Evolutionary conservation across 2,329 filamentous ascomycete species (phyloP), one percentile per base, ranked within the genome.

Genomic region (Coniosporium tulheliwenetii): DNA sequence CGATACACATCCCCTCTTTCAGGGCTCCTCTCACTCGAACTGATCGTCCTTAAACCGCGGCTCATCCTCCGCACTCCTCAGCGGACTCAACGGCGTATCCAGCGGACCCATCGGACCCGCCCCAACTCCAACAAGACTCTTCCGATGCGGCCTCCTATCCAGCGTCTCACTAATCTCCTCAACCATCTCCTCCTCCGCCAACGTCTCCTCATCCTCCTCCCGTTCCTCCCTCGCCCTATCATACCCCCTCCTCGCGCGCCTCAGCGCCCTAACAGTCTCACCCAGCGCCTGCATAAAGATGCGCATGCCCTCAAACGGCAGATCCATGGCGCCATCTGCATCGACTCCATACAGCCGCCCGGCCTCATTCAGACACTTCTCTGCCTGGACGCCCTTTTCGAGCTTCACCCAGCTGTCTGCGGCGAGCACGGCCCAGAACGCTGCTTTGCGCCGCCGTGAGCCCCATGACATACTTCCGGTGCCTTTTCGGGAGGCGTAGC

Each of bases 351-450:
- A 78, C 1, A 76, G 56, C 9, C 60, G 57, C 37, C 69, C 59
- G 0, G 84, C 84, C 47, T 81, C 76, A 38, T 82, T 77, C 1
- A 96, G 70, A 47, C 83, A 85, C 43, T 75, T 71, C 48, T 85
- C 82, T 1, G 86, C 83, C 53, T 93, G 82, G 10, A 81, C 74
- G 40, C 77, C 77, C 53, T 89, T 87, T 30, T 73, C 76, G 46
- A 87, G 73, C 39, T 73, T 72, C 41, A 89, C 67, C 91, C 91
- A 98, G 1, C 78, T 73, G 51, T 94, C 82, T 1, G 86, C 79
- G 1, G 84, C 81, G 33, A 94, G 70, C 15, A 91, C 71, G 48
- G 79, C 81, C 87, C 87, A 98, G 47, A 93, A 73, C 0, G 84
- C 91, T 2, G 87, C 83, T 65, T 95, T 98, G 38, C 91, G 73